Evolutionary conservation across 495 filamentous ascomycete species (phyloP).

Genomic region (Hypoxylon cercidicola): DNA sequence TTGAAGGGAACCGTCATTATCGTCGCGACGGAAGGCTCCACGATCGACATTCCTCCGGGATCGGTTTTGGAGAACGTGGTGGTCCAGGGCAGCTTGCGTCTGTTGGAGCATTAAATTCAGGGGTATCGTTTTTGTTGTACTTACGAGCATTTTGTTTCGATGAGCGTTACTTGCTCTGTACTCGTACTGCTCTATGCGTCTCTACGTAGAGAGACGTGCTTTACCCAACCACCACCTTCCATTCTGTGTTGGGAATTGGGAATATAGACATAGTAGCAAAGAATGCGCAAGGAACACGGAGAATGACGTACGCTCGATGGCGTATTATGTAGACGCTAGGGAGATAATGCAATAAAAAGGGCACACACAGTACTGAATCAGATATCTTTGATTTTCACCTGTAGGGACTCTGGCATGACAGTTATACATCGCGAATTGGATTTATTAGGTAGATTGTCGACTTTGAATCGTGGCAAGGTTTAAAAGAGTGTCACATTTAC

Average conservation of each 20-base stretch:
- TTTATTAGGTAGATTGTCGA: too few relatives aligned
- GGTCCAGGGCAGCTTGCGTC: slow-evolving; percentile 95
- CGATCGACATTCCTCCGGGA: slow-evolving; percentile 96
- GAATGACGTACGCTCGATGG: slow-evolving; percentile 19
- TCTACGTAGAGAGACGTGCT: slow-evolving; percentile 4
- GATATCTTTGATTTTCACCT: not conserved
- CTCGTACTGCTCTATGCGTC: not conserved
- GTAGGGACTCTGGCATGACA: too few relatives aligned
- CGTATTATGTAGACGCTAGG: slow-evolving; percentile 15
- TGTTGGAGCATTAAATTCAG: slow-evolving; percentile 82
- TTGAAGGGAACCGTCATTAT: slow-evolving; percentile 99
- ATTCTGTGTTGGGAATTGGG: slow-evolving; percentile 10
- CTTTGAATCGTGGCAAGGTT: too few relatives aligned
- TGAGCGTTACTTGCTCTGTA: not conserved
- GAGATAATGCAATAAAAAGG: slow-evolving; percentile 17
- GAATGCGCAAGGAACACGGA: slow-evolving; percentile 1
- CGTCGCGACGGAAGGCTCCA: slow-evolving; percentile 95
- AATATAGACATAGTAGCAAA: slow-evolving; percentile 12
- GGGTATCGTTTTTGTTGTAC: slow-evolving; percentile 2
- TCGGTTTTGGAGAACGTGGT: slow-evolving; percentile 98
- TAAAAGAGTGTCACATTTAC: too few relatives aligned
- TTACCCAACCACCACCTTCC: not conserved
- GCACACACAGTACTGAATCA: not conserved
- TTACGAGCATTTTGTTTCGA: slow-evolving; percentile 10
- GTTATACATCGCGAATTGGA: too few relatives aligned